Conservation (phyloP, 805 yeast genomes). For the Lachancea kluyveri region DNA sequence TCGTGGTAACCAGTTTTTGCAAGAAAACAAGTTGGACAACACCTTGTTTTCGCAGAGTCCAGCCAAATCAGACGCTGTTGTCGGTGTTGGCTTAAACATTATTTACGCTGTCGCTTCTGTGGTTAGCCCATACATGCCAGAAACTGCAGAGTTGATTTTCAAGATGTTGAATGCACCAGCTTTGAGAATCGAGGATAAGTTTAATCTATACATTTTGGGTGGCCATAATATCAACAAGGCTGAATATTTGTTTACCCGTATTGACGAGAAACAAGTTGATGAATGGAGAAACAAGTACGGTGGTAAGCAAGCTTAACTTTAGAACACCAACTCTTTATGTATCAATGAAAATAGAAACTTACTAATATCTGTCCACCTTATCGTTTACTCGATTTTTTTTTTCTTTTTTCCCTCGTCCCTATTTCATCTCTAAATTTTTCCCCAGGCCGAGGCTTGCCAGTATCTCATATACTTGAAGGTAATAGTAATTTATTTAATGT, state of each 20-base stretch:
- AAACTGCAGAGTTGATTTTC: constrained; percentile 59
- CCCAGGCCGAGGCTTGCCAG: too few relatives aligned
- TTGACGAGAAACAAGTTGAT: constrained; percentile 81
- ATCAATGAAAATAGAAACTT: too few relatives aligned
- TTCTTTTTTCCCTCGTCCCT: too few relatives aligned
- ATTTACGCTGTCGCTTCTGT: constrained; percentile 81
- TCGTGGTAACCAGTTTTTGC: constrained; percentile 92
- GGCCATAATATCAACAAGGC: constrained; percentile 92
- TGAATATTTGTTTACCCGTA: constrained; percentile 84
- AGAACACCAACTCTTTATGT: too few relatives aligned
- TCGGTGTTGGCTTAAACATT: constrained; percentile 84
- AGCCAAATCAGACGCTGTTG: constrained; percentile 81
- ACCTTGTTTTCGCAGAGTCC: constrained; percentile 69
- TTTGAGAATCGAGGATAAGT: constrained; percentile 68
- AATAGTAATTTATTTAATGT: too few relatives aligned
- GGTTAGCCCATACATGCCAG: constrained; percentile 88
- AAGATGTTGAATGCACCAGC: constrained; percentile 80
- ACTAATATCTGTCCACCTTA: too few relatives aligned
- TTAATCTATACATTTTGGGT: constrained; percentile 58
- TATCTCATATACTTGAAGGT: too few relatives aligned
- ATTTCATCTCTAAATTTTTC: too few relatives aligned
- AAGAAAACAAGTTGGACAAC: constrained; percentile 93
- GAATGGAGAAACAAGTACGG: constrained; percentile 86
- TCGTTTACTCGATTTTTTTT: too few relatives aligned
- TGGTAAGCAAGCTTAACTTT: constrained; percentile 52